phyloP scores from a whole-genome alignment of 2,329 filamentous ascomycete genomes.

The Stenocarpella maydis region DNA sequence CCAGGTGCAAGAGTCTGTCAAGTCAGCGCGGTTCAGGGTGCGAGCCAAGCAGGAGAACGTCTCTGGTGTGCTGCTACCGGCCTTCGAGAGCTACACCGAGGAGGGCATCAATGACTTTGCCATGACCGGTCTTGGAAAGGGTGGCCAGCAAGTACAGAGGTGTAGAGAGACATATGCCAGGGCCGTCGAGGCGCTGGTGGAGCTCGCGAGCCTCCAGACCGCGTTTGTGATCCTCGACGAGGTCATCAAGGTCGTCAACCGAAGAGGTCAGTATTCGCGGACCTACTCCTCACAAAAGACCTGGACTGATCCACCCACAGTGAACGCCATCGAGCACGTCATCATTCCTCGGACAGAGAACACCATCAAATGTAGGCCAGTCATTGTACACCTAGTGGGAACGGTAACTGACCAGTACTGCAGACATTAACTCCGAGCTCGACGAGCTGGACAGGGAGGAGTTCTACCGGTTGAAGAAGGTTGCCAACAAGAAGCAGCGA shows the following conservation, averaged over 20 bases:
- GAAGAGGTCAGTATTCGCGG: slow-evolving; percentile 71
- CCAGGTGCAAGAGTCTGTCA: slow-evolving; percentile 96
- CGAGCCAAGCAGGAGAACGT: slow-evolving; percentile 98
- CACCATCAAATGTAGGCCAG: slow-evolving; percentile 87
- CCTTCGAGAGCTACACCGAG: slow-evolving; percentile 89
- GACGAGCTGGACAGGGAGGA: slow-evolving; percentile 98
- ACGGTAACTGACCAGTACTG: slow-evolving; percentile 18
- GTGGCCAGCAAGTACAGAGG: slow-evolving; percentile 94
- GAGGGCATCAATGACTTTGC: slow-evolving; percentile 96
- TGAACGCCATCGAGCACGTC: slow-evolving; percentile 95
- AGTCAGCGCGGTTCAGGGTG: slow-evolving; percentile 90
- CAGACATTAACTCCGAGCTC: slow-evolving; percentile 96
- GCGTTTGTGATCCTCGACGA: slow-evolving; percentile 98
- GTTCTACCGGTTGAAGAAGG: slow-evolving; percentile 97
- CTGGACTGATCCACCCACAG: slow-evolving; percentile 56
- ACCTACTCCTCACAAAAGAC: background rate
- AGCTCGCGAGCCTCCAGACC: slow-evolving; percentile 94
- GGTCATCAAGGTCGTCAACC: slow-evolving; percentile 98
- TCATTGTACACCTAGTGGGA: background rate
- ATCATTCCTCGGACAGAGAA: slow-evolving; percentile 98
- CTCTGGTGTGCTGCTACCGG: slow-evolving; percentile 91
- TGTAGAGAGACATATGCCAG: slow-evolving; percentile 96
- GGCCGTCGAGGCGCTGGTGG: slow-evolving; percentile 94
- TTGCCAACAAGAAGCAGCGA: slow-evolving; percentile 83
- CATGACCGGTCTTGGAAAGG: slow-evolving; percentile 93